These are phyloP conservation scores for Chenopodium suecicum DNA, from an alignment of 148 eudicot genomes.

Conservation along the genomic window DNA sequence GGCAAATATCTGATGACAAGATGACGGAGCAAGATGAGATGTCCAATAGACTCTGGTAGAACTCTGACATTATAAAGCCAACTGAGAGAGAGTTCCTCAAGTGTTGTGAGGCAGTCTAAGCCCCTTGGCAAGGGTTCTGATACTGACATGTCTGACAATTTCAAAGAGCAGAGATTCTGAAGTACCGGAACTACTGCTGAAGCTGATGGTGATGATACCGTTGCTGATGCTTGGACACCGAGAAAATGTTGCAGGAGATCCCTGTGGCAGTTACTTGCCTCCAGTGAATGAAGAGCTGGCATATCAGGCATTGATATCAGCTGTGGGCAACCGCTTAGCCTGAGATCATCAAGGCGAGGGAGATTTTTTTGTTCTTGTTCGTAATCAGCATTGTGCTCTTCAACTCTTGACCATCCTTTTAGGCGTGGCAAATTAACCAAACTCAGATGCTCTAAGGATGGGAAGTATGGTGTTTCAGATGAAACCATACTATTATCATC, in stretches of 20 bases:
- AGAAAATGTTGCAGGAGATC: background rate
- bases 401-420: background rate
- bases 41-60: background rate
- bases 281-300: background rate
- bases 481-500: background rate
- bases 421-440: background rate
- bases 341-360: background rate
- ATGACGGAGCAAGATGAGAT: background rate
- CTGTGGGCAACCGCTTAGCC: background rate
- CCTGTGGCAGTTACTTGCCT: background rate
- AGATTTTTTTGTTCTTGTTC: background rate
- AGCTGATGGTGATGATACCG: too few species aligned
- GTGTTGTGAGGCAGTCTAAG: background rate
- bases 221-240: background rate
- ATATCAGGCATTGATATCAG: background rate
- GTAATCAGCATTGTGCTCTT: background rate
- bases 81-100: background rate
- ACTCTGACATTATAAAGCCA: background rate
- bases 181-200: background rate
- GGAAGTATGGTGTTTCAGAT: background rate
- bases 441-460: background rate
- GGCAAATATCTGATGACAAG: background rate
- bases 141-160: background rate
- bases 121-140: background rate
- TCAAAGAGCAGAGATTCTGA: background rate